Conservation (phyloP, 1,284 basidiomycete species). For the Ustilago loliicola region DNA sequence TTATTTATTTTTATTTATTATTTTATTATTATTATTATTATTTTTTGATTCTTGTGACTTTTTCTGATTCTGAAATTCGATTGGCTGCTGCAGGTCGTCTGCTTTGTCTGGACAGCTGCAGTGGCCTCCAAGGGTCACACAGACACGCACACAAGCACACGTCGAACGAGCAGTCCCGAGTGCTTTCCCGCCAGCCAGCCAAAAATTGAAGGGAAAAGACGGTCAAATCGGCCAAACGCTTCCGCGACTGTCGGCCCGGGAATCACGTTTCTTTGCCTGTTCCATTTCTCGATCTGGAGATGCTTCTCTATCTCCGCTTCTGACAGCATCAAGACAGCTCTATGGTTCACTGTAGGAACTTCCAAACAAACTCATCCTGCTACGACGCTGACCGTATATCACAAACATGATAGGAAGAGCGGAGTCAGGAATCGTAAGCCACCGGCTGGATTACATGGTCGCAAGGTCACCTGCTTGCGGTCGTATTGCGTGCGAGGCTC, state of each 20-base stretch:
- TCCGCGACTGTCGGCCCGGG: conserved; percentile 5
- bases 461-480: conserved; percentile 5
- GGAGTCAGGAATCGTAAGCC: neutral
- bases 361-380: neutral
- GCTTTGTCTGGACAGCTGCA: conserved; percentile 8
- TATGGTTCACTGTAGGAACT: too few species aligned
- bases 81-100: conserved; percentile 17
- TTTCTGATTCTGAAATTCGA: conserved; percentile 13
- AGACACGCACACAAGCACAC: neutral
- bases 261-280: neutral
- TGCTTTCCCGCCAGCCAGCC: neutral
- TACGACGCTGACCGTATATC: neutral
- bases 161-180: neutral
- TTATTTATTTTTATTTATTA: too few species aligned
- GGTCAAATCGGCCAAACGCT: conserved; percentile 13
- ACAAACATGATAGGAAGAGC: too few species aligned
- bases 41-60: conserved; percentile 22
- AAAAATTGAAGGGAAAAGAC: neutral
- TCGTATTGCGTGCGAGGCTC: conserved; percentile 2
- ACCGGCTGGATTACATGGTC: too few species aligned
- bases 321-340: too few species aligned
- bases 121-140: conserved; percentile 18
- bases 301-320: neutral
- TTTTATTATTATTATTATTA: too few species aligned
- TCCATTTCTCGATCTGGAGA: neutral